These are phyloP conservation scores for Cystofilobasidium macerans DNA, from an alignment of 768 basidiomycete genomes.

Conservation along the genomic window DNA sequence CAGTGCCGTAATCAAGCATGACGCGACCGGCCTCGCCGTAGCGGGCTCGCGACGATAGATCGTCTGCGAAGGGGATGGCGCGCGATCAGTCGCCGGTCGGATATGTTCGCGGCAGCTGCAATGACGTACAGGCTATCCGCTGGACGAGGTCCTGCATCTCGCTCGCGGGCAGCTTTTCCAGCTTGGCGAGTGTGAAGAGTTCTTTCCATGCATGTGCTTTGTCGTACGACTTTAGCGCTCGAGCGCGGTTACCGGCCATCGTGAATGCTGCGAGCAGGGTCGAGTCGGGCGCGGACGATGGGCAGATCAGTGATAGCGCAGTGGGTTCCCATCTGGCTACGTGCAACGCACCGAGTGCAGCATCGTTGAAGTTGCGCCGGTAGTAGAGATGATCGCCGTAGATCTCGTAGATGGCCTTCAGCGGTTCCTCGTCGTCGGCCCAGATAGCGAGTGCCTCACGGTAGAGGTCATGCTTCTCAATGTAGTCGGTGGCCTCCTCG, in stretches of 20 bases:
- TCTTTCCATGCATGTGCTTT: constrained; percentile 83
- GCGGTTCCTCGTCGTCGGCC: constrained; percentile 46
- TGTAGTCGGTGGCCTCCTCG: constrained; percentile 65
- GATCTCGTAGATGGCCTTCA: constrained; percentile 28
- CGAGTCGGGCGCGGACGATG: constrained; percentile 24
- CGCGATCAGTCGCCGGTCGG: not conserved
- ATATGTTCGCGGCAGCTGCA: too few relatives aligned
- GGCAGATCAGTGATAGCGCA: not conserved
- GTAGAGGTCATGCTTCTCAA: constrained; percentile 67
- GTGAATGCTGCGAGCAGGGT: constrained; percentile 48
- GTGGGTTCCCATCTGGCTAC: too few relatives aligned
- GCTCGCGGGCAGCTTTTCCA: constrained; percentile 45
- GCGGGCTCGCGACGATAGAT: constrained; percentile 66
- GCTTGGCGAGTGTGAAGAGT: constrained; percentile 65
- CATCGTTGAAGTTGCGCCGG: constrained; percentile 66
- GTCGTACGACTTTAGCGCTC: constrained; percentile 81
- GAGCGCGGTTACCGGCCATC: constrained; percentile 52
- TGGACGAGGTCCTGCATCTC: constrained; percentile 58
- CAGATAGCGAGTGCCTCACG: constrained; percentile 64
- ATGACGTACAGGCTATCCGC: constrained; percentile 61
- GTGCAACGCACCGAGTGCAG: constrained; percentile 55
- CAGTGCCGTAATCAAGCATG: constrained; percentile 68
- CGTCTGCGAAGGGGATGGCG: constrained; percentile 47
- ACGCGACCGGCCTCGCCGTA: constrained; percentile 70
- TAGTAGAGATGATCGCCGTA: constrained; percentile 52